Evolutionary conservation across 352 stramenopile species (phyloP).

Genomic region (Phytophthora capsici): DNA sequence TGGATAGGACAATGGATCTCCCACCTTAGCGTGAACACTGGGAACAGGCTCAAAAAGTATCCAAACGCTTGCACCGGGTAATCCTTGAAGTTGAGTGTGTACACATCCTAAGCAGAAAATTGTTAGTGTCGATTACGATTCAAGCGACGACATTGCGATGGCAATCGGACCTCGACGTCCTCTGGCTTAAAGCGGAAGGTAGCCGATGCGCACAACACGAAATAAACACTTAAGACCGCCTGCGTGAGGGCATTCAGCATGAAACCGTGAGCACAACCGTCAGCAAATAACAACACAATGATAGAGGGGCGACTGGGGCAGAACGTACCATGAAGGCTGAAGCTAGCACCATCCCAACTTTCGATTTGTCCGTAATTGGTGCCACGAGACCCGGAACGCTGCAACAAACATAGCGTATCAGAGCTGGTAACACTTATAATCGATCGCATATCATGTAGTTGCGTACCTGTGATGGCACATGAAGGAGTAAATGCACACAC

Average conservation of each 20-base stretch:
- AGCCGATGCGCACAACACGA: constrained; percentile 76
- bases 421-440: constrained; percentile 3
- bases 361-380: constrained; percentile 83
- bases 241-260: constrained; percentile 25
- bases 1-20: constrained; percentile 18
- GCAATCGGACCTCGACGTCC: constrained; percentile 70
- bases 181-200: constrained; percentile 83
- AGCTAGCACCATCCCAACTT: constrained; percentile 68
- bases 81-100: constrained; percentile 90
- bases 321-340: constrained; percentile 71
- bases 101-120: constrained; percentile 72
- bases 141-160: constrained; percentile 21
- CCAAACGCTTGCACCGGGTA: constrained; percentile 79
- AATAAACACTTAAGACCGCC: constrained; percentile 83
- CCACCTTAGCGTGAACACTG: constrained; percentile 86
- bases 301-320: neutral
- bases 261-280: constrained; percentile 10
- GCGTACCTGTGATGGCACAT: constrained; percentile 90
- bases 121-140: constrained; percentile 16
- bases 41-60: constrained; percentile 90
- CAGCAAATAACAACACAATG: constrained; percentile 9
- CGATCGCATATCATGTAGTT: neutral
- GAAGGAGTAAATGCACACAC: constrained; percentile 91
- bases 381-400: constrained; percentile 85
- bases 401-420: neutral